Conservation (phyloP, 768 basidiomycete genomes). For the Mrakia hoshinonis region DNA sequence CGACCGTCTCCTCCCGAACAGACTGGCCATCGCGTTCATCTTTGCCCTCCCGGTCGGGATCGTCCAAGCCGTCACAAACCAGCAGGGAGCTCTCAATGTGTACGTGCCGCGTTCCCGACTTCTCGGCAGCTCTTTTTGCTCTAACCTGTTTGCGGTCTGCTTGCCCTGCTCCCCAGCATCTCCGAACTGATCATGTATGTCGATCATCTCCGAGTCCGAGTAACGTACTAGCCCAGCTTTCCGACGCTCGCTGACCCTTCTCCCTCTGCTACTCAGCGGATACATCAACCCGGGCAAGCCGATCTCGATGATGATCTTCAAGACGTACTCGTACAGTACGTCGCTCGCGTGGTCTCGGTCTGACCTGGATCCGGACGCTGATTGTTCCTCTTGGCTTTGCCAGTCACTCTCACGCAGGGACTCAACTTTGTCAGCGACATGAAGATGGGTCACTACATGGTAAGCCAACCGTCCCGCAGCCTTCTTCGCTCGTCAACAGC, state of each 20-base stretch:
- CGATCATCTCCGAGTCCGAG: not conserved
- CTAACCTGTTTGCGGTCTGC: not conserved
- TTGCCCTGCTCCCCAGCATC: not conserved
- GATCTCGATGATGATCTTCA: conserved; percentile 30
- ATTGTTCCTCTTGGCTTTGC: not conserved
- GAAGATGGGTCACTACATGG: conserved; percentile 24
- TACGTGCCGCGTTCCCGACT: not conserved
- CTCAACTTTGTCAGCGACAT: conserved; percentile 22
- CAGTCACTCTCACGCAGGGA: conserved; percentile 23
- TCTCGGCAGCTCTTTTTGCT: not conserved
- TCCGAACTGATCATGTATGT: conserved; percentile 26
- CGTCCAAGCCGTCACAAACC: conserved; percentile 27
- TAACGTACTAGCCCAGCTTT: not conserved
- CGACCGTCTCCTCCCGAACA: not conserved
- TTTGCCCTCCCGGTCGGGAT: conserved; percentile 29
- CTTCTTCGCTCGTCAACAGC: not conserved
- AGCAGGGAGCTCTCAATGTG: conserved; percentile 28
- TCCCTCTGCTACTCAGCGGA: not conserved
- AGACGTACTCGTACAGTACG: conserved; percentile 27
- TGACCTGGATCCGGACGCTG: not conserved
- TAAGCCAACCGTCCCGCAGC: not conserved
- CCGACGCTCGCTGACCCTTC: not conserved
- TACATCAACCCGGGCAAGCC: conserved; percentile 24
- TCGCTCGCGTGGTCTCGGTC: not conserved
- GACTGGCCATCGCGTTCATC: conserved; percentile 16